phyloP scores from a whole-genome alignment of 192 early-diverging fungal species.

The Coemansia erecta region DNA sequence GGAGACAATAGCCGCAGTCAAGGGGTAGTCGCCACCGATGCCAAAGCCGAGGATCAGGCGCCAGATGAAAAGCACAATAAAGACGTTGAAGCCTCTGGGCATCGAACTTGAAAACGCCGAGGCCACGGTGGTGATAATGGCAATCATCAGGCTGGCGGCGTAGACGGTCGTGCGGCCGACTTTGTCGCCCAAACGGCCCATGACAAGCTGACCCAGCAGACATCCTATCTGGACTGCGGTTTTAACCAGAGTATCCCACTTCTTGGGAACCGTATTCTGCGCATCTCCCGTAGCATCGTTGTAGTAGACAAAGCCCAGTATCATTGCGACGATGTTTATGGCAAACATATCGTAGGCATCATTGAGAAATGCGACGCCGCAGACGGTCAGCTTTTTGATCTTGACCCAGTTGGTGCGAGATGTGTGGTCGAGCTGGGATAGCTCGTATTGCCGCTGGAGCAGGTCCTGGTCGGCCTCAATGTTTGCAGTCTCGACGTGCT shows the following conservation, averaged over 20 bases:
- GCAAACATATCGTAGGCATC: slow-evolving; percentile 95
- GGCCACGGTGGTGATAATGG: slow-evolving; percentile 80
- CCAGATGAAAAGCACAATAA: slow-evolving; percentile 76
- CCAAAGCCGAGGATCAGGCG: slow-evolving; percentile 88
- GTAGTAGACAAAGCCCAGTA: slow-evolving; percentile 71
- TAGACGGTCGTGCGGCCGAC: slow-evolving; percentile 87
- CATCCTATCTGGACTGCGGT: slow-evolving; percentile 83
- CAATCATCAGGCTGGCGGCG: slow-evolving; percentile 83
- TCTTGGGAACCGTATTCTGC: slow-evolving; percentile 55
- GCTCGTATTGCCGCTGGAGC: slow-evolving; percentile 27
- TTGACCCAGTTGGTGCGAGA: slow-evolving; percentile 63
- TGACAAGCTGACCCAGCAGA: slow-evolving; percentile 83
- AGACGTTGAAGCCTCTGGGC: slow-evolving; percentile 61
- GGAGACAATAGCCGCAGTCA: slow-evolving; percentile 87
- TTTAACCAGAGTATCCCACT: slow-evolving; percentile 80
- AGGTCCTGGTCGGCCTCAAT: slow-evolving; percentile 21
- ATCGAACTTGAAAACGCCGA: slow-evolving; percentile 69
- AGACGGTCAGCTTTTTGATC: slow-evolving; percentile 66
- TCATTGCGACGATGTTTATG: slow-evolving; percentile 83
- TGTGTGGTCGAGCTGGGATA: slow-evolving; percentile 53
- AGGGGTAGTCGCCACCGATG: slow-evolving; percentile 91
- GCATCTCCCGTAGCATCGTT: slow-evolving; percentile 24
- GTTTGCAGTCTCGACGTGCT: neutral
- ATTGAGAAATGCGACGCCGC: slow-evolving; percentile 83
- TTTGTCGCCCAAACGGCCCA: slow-evolving; percentile 84